Conservation (phyloP, 2,329 filamentous ascomycete species). For the Aspergillus fijiensis region DNA sequence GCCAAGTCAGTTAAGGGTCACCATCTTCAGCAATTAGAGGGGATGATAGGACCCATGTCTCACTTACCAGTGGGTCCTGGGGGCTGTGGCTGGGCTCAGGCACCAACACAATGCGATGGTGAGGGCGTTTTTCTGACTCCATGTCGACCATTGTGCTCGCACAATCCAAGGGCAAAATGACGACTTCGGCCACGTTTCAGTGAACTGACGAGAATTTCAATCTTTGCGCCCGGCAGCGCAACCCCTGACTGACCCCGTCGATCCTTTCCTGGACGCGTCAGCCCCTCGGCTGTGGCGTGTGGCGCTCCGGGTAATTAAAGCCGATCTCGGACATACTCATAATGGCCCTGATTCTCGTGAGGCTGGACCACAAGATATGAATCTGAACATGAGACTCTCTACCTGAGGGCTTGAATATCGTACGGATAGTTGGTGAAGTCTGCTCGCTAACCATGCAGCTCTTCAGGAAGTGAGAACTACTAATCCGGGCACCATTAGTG, state of each 20-base stretch:
- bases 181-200: too few species aligned
- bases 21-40: neutral
- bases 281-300: neutral
- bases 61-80: slow-evolving; percentile 5
- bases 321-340: neutral
- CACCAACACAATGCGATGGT: neutral
- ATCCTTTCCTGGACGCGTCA: neutral
- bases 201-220: too few species aligned
- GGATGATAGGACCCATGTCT: neutral
- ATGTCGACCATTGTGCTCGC: neutral
- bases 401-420: too few species aligned
- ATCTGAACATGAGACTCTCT: too few species aligned
- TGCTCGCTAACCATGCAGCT: too few species aligned
- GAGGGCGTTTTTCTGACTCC: neutral
- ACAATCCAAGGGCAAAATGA: neutral
- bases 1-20: neutral
- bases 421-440: too few species aligned
- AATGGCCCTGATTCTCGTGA: too few species aligned
- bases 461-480: too few species aligned
- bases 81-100: neutral
- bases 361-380: too few species aligned
- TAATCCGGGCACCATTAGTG: rapidly evolving
- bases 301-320: neutral
- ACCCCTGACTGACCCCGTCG: neutral
- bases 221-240: neutral